Evolutionary conservation across 1,139 yeast genomes (phyloP).

Genomic region (Suhomyces wounanorum): DNA sequence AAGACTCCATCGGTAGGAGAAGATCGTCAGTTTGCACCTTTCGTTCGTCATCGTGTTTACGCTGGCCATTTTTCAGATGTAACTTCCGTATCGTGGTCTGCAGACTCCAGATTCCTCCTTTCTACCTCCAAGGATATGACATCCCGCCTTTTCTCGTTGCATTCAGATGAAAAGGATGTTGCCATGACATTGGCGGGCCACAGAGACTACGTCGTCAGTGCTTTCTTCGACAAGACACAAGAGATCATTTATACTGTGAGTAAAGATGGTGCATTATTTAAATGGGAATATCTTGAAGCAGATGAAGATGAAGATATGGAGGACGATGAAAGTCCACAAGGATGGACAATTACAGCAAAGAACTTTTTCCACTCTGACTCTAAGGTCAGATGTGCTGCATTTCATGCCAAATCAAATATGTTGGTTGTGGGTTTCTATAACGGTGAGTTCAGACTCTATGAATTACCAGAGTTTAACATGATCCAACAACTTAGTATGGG

Average conservation of each 20-base stretch:
- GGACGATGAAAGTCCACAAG: constrained; percentile 29
- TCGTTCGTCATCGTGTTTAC: constrained; percentile 83
- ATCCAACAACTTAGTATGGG: constrained; percentile 92
- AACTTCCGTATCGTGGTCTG: constrained; percentile 80
- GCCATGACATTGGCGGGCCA: constrained; percentile 92
- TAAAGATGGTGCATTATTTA: constrained; percentile 91
- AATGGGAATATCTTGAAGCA: constrained; percentile 76
- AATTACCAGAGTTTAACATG: constrained; percentile 67
- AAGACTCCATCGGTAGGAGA: constrained; percentile 77
- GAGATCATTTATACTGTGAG: constrained; percentile 89
- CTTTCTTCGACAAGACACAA: constrained; percentile 83
- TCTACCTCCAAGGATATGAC: constrained; percentile 91
- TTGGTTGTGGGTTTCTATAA: constrained; percentile 87
- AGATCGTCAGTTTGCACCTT: constrained; percentile 91
- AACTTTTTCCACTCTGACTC: constrained; percentile 75
- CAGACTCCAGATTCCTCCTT: constrained; percentile 82
- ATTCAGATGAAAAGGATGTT: constrained; percentile 73
- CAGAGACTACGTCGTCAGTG: constrained; percentile 81
- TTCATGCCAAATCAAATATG: constrained; percentile 70
- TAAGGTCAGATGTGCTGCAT: constrained; percentile 77
- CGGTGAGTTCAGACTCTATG: constrained; percentile 94
- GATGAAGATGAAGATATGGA: constrained; percentile 37
- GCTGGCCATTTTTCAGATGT: constrained; percentile 93
- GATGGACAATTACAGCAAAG: constrained; percentile 85
- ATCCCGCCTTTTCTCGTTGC: constrained; percentile 79